Evolutionary conservation across 805 yeast genomes (phyloP), one percentile per base, ranked within the genome.

Genomic region (Huiozyma naganishii): DNA sequence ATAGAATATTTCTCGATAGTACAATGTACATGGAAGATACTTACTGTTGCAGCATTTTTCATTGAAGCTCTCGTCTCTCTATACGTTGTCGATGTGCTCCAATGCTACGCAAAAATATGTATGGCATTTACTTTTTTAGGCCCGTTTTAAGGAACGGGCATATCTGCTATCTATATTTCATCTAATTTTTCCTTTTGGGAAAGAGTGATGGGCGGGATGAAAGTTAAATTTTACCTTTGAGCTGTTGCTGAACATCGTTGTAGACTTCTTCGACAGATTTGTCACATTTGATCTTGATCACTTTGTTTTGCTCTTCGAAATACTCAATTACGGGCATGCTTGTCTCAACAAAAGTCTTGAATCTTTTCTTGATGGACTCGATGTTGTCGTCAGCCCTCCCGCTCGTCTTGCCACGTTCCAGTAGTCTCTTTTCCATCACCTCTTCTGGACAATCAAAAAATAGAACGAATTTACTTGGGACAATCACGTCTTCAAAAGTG

Each of bases 371-470:
- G 62, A 92, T 89, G 50, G 90, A 79, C 61, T 89, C 97, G 45
- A 83, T 74, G 65, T 90, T 90, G 62, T 90, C 98, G 63, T 90
- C 98, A 28, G 83, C 61, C 62, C 98, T 79, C 32, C 98, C 98
- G 56, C 92, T 80, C 10, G 96, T 90, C 70, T 90, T 83, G 29
- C 96, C 95, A 65, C 98, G 78, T 64, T 87, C 84, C 47, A 90
- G 68, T 49, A 90, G 72, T 62, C 98, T 79, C 51, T 75, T 67
- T 52, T 88, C 71, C 97, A 90, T 89, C 43, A 86, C 83, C 36
- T 67, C 58, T 62, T 83, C 92, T 1, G 90, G 85, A 62, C 94
- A 84, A 51, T 83, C 88, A 57, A 84, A 84, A 65, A 80, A 84
- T 36, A 84, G 68, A 1, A 84, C 78, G 64, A 82, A 76, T 27